A percentile compares a stretch with the other conserved stretches of the same genome.
Evolutionary conservation across 1,284 basidiomycete genomes (phyloP).

Genomic region (Papiliotrema terrestris): DNA sequence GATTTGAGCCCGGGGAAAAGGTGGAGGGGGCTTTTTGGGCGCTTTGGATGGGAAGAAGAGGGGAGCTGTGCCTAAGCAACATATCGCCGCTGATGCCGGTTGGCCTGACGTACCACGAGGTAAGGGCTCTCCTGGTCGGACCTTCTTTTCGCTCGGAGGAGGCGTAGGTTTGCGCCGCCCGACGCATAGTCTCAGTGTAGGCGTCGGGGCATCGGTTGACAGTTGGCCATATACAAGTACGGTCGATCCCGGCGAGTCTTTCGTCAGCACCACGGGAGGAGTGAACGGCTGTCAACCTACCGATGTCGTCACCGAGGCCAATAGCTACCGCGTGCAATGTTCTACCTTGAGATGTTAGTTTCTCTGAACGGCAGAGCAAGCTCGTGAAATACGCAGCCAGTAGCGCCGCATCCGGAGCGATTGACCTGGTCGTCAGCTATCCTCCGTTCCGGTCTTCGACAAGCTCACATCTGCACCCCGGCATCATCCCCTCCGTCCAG

Average conservation of each 20-base stretch:
- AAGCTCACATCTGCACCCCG: conserved; percentile 34
- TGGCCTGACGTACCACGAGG: conserved; percentile 38
- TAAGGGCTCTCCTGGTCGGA: conserved; percentile 47
- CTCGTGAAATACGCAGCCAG: conserved; percentile 38
- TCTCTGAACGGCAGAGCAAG: conserved; percentile 27
- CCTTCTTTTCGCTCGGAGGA: conserved; percentile 28
- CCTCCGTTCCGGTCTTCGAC: background rate
- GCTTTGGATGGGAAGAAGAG: conserved; percentile 34
- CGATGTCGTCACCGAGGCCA: conserved; percentile 43
- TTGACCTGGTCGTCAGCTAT: conserved; percentile 18
- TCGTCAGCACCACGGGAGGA: background rate
- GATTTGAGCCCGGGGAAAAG: conserved; percentile 17
- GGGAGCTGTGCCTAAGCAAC: conserved; percentile 18
- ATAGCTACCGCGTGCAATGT: conserved; percentile 37
- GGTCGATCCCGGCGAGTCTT: conserved; percentile 24
- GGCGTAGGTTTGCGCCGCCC: conserved; percentile 28
- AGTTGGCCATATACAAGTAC: conserved; percentile 37
- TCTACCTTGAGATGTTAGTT: conserved; percentile 27
- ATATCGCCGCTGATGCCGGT: background rate
- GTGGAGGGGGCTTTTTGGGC: conserved; percentile 26
- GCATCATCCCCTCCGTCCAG: conserved; percentile 31
- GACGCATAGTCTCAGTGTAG: conserved; percentile 29
- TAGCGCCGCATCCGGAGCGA: conserved; percentile 30
- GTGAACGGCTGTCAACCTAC: conserved; percentile 4
- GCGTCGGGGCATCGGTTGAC: background rate